Percentiles rank a stretch among this genome's conserved stretches.
Conservation (phyloP, 1,284 basidiomycete genomes). For the Ustilago curta region DNA sequence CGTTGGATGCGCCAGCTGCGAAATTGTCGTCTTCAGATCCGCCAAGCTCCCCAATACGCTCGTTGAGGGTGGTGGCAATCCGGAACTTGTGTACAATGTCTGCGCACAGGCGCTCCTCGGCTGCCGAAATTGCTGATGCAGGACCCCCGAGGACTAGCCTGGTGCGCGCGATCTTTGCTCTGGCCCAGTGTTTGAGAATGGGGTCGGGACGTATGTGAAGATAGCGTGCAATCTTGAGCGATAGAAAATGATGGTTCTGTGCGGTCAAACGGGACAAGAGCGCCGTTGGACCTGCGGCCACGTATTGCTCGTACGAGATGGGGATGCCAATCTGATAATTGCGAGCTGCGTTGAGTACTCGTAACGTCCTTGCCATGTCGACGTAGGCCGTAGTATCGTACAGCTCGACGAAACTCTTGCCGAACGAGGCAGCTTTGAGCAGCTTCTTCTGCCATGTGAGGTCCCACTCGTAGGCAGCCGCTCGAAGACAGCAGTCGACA, state of each 20-base stretch:
- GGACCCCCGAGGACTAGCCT: conserved; percentile 67
- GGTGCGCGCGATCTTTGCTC: conserved; percentile 84
- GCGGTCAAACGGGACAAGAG: conserved; percentile 86
- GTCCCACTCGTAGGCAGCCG: conserved; percentile 92
- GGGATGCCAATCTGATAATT: conserved; percentile 93
- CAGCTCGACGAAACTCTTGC: conserved; percentile 89
- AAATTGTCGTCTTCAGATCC: conserved; percentile 24
- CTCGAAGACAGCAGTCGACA: conserved; percentile 92
- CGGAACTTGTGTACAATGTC: conserved; percentile 89
- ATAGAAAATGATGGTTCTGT: conserved; percentile 89
- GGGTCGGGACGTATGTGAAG: conserved; percentile 84
- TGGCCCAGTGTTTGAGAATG: conserved; percentile 95
- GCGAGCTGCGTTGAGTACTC: conserved; percentile 93
- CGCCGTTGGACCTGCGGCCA: conserved; percentile 64
- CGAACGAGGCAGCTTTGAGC: conserved; percentile 90
- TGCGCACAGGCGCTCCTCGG: conserved; percentile 81
- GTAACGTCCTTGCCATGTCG: conserved; percentile 87
- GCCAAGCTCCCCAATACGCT: conserved; percentile 25
- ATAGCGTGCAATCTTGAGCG: conserved; percentile 88
- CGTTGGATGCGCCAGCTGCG: neutral
- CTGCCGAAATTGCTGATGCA: conserved; percentile 27
- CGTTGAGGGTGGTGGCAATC: conserved; percentile 71
- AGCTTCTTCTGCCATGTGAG: conserved; percentile 87
- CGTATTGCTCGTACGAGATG: conserved; percentile 87
- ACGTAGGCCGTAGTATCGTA: conserved; percentile 92